Evolutionary conservation across 179 eudicot genomes (phyloP).

Genomic region (Silene noctiflora): DNA sequence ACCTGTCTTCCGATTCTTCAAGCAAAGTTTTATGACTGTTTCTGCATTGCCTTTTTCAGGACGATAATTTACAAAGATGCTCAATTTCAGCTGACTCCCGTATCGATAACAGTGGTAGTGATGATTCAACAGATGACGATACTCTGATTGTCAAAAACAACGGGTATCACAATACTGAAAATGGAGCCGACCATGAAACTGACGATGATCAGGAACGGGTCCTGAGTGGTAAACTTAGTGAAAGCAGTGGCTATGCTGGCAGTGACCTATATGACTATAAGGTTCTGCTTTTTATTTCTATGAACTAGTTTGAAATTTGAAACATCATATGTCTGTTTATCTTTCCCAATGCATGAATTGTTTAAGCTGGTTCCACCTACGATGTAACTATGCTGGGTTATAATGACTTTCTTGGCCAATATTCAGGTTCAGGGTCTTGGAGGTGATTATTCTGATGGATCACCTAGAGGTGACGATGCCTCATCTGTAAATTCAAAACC

Average conservation of each 20-base stretch:
- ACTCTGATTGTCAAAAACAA: conserved; percentile 51
- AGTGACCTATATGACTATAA: conserved; percentile 93
- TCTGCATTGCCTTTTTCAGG: conserved; percentile 47
- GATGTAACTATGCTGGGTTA: conserved; percentile 1
- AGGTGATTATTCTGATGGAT: conserved; percentile 73
- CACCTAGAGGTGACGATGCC: conserved; percentile 42
- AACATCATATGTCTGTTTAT: background rate
- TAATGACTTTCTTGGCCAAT: conserved; percentile 15
- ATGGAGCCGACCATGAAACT: conserved; percentile 66
- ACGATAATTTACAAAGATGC: conserved; percentile 79
- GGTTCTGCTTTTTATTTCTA: conserved; percentile 37
- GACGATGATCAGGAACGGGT: conserved; percentile 80
- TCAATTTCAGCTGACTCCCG: conserved; percentile 95
- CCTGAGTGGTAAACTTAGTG: conserved; percentile 89
- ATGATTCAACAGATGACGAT: conserved; percentile 79
- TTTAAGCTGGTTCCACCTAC: background rate
- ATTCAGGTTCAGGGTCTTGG: conserved; percentile 48
- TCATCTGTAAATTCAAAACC: conserved; percentile 49
- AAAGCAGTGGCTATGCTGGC: conserved; percentile 86
- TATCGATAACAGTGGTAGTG: conserved; percentile 77
- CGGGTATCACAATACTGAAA: conserved; percentile 83
- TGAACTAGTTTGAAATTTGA: conserved; percentile 1
- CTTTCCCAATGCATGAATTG: background rate
- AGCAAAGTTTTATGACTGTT: conserved; percentile 13
- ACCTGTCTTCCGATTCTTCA: conserved; percentile 3